Base-by-base conservation (phyloP, 1,284 basidiomycete species). In the Tilletia indica region DNA sequence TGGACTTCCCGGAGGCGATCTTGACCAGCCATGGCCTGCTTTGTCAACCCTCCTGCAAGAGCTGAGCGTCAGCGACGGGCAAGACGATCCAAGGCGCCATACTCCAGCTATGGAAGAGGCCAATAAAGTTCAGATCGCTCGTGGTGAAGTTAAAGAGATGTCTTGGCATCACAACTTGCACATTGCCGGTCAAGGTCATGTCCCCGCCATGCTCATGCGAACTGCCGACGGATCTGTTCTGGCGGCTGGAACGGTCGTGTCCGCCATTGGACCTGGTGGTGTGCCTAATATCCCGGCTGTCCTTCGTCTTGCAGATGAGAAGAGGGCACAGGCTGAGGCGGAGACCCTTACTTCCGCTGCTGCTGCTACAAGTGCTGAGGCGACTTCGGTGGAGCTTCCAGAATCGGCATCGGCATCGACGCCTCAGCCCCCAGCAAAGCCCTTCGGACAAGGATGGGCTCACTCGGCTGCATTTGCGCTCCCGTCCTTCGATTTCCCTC, bases 241-340 rank as follows among this genome's bases (percentile, higher is more conserved):
- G 21, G 76, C 64, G 9, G 74, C 79, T 0, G 74, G 73, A 48
- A 76, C 76, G 12, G 79, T 81, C 12, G 81, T 84, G 3, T 74
- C 82, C 47, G 85, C 85, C 0, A 74, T 85, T 19, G 83, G 84
- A 0, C 79, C 81, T 8, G 82, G 79, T 1, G 80, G 77, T 5
- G 63, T 72, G 34, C 85, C 84, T 0, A 70, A 68, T 45, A 69
- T 85, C 0, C 84, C 84, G 16, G 38, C 25, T 36, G 31, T 42
- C 21, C 38, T 71, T 34, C 0, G 54, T 56, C 64, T 25, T 77
- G 66, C 66, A 25, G 45, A 47, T 16, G n/a, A 19, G n/a, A 9
- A 36, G 34, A 58, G 56, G 25, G 56, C 56, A 34, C 25, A 31
- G 6, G 25, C 12, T 34, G 42, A 45, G 42, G 42, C 42, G 14